Base-by-base conservation (phyloP, 2,329 filamentous ascomycete species). In the Epichloe sylvatica region DNA sequence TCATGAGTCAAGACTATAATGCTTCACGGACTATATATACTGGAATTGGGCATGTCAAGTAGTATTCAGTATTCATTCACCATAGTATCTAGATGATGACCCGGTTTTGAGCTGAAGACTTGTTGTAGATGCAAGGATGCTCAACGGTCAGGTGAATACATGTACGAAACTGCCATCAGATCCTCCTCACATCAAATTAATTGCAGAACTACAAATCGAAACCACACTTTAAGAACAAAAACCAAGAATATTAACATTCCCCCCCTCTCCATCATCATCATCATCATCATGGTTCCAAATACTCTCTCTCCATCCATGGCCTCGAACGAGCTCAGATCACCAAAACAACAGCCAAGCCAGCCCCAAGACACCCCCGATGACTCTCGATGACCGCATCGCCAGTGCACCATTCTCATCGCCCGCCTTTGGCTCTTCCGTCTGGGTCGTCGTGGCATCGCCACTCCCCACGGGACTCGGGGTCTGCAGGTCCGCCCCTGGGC, bases 331-430 rank as follows among this genome's bases (percentile, higher is more conserved):
- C 33, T 49, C 38, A 52, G 13, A 7, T 13, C 23, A 50, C 12
- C 2, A 48, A 12, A 48, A 17, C 15, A 57, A 46, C 30, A 56
- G 37, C 54, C 55, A 57, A 5, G 36, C 42, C 9, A 57, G 35
- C 11, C 50, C 42, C 19, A 57, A 17, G 2, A 56, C 41, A 3
- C 49, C 56, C 11, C 47, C 54, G 13, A 53, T 13, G 21, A 50
- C 5, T 12, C 39, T 7, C 15, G 45, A 35, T 11, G 34, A 45
- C 8, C 40, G 19, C 23, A 23, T 17, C 39, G 15, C 21, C 49
- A 9, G 25, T n/a, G 46, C 50, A 5, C 52, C 47, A 25, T 49
- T 54, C 12, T 52, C 46, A 4, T 39, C 49, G 6, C 46, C 50
- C 3, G 36, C 37, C 13, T 23, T 41, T 23, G 45, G 15, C 5